phyloP scores from a whole-genome alignment of 805 yeast species.

The Yamadazyma nakazawae region DNA sequence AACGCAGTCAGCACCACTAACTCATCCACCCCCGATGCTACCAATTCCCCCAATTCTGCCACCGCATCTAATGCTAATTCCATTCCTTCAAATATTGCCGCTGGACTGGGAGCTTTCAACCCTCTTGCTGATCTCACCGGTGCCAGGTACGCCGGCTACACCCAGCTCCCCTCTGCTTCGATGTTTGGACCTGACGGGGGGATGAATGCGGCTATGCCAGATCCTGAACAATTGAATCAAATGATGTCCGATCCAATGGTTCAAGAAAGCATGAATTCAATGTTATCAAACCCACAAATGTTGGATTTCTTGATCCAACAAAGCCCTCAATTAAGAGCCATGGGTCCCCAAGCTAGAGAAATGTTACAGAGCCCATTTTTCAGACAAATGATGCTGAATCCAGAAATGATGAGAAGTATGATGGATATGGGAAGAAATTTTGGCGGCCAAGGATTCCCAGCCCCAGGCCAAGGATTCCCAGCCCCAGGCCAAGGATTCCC shows the following conservation, averaged over 20 bases:
- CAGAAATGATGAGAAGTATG: conserved; percentile 79
- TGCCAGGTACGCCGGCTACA: conserved; percentile 91
- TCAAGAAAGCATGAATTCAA: conserved; percentile 76
- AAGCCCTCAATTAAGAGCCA: conserved; percentile 76
- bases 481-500: conserved; percentile 18
- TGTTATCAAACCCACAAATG: conserved; percentile 87
- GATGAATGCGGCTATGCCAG: conserved; percentile 65
- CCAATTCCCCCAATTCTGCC: conserved; percentile 19
- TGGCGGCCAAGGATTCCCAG: conserved; percentile 28
- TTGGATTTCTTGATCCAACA: conserved; percentile 75
- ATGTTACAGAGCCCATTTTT: conserved; percentile 81
- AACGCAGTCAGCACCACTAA: too few species aligned
- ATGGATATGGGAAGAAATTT: conserved; percentile 64
- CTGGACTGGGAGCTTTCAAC: conserved; percentile 87
- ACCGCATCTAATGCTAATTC: conserved; percentile 13
- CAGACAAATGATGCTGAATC: conserved; percentile 68
- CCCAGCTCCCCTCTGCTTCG: conserved; percentile 80
- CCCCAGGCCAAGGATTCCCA: conserved; percentile 38
- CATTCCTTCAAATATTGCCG: conserved; percentile 76
- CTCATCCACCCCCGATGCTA: conserved; percentile 12
- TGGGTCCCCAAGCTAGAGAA: conserved; percentile 89
- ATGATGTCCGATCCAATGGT: conserved; percentile 81
- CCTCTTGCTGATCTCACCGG: conserved; percentile 91
- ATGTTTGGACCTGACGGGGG: conserved; percentile 97
- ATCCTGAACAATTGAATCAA: conserved; percentile 66